Percentiles rank a stretch among this genome's conserved stretches.
Conservation (phyloP, 2,329 filamentous ascomycete species). For the Diplodia scrobiculata region DNA sequence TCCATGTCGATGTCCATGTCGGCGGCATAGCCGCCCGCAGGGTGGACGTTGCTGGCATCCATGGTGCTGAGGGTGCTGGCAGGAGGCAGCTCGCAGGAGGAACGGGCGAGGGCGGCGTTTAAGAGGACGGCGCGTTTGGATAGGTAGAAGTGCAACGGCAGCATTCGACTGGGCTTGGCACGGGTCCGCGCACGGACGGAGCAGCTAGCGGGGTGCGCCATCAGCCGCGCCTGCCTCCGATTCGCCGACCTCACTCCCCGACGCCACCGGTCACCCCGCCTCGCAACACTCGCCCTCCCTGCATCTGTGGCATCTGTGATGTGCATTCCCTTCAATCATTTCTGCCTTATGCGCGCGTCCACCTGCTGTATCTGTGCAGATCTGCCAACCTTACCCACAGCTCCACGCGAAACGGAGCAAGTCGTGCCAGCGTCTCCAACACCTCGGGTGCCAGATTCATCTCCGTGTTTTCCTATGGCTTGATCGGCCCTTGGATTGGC, state of each 20-base stretch:
- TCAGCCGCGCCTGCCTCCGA: slow-evolving; percentile 5
- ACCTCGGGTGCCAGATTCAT: slow-evolving; percentile 10
- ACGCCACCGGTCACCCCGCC: not conserved
- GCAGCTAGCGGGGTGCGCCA: slow-evolving; percentile 1
- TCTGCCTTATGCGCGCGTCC: slow-evolving; percentile 10
- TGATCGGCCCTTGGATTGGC: slow-evolving; percentile 9
- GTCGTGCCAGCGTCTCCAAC: slow-evolving; percentile 20
- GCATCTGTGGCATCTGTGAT: slow-evolving; percentile 2
- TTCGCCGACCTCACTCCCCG: slow-evolving; percentile 7
- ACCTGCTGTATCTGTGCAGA: not conserved
- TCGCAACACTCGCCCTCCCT: not conserved
- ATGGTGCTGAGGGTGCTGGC: slow-evolving; percentile 2
- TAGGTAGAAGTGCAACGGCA: slow-evolving; percentile 11
- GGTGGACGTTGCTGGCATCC: slow-evolving; percentile 26
- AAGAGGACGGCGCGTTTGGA: slow-evolving; percentile 4
- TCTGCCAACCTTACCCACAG: not conserved
- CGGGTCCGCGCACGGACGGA: not conserved
- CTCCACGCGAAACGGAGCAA: slow-evolving; percentile 14
- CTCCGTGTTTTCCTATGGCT: slow-evolving; percentile 21
- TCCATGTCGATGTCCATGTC: slow-evolving; percentile 42
- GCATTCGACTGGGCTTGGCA: not conserved
- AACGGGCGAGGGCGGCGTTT: slow-evolving; percentile 9
- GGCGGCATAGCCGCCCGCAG: slow-evolving; percentile 16
- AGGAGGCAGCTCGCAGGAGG: not conserved
- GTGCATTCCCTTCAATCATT: not conserved